Evolutionary conservation across 768 basidiomycete species (phyloP).

Genomic region (Mycena kentingensis): DNA sequence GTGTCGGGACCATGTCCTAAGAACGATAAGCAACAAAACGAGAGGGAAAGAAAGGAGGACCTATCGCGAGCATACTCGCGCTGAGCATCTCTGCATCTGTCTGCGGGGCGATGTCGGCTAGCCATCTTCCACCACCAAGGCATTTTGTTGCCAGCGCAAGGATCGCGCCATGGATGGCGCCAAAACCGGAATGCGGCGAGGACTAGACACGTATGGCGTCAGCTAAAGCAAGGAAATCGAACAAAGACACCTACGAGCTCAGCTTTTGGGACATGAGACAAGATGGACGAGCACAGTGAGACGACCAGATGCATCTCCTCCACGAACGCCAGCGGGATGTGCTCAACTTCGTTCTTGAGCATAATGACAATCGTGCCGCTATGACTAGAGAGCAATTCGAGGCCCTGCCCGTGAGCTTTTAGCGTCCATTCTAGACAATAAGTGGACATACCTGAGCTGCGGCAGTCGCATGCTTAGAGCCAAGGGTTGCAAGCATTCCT

Average conservation of each 20-base stretch:
- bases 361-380: constrained; percentile 82
- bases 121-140: constrained; percentile 62
- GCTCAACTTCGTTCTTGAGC: constrained; percentile 71
- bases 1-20: constrained; percentile 54
- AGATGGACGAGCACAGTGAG: constrained; percentile 64
- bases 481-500: constrained; percentile 76
- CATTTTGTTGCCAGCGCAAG: constrained; percentile 72
- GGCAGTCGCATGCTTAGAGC: constrained; percentile 64
- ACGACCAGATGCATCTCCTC: constrained; percentile 83
- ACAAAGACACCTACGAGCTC: constrained; percentile 64
- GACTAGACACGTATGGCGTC: constrained; percentile 35
- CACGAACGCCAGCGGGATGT: constrained; percentile 63
- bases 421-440: background rate
- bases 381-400: constrained; percentile 82
- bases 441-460: constrained; percentile 58
- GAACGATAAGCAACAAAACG: background rate
- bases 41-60: constrained; percentile 33
- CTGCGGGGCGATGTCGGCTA: constrained; percentile 57
- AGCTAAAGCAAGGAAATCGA: constrained; percentile 1
- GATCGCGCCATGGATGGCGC: constrained; percentile 80
- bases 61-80: constrained; percentile 54
- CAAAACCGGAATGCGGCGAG: constrained; percentile 77
- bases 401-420: constrained; percentile 50
- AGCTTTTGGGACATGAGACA: constrained; percentile 70
- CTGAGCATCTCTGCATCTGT: constrained; percentile 66